These are phyloP conservation scores for Breynia disticha DNA, from an alignment of 441 rosid genomes.

Conservation along the genomic window DNA sequence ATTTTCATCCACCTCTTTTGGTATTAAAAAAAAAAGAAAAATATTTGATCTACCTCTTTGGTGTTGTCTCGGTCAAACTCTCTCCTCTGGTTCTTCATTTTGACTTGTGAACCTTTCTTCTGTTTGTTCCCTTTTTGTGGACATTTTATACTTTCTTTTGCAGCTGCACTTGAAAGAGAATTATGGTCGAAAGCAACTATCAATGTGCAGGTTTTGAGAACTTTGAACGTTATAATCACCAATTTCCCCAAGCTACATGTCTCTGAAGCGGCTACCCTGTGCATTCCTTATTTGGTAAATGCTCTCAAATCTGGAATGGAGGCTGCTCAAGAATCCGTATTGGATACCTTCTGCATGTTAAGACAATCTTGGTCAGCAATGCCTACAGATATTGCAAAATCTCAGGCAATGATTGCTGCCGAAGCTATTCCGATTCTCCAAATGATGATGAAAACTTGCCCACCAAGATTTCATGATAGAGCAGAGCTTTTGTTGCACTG, in stretches of 20 bases:
- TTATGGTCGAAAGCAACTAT: constrained; percentile 60
- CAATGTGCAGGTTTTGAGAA: constrained; percentile 69
- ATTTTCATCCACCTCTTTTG: too few species aligned
- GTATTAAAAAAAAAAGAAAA: too few species aligned
- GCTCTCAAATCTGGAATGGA: constrained; percentile 72
- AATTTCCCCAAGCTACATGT: constrained; percentile 78
- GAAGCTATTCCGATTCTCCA: constrained; percentile 81
- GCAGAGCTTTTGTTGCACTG: constrained; percentile 71
- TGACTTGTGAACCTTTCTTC: too few species aligned
- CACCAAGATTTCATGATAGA: constrained; percentile 66
- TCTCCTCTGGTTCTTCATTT: too few species aligned
- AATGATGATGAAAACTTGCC: constrained; percentile 66
- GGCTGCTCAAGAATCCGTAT: constrained; percentile 60
- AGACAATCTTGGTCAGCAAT: constrained; percentile 79
- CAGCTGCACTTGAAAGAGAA: constrained; percentile 93
- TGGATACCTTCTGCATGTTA: constrained; percentile 68
- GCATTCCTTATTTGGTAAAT: constrained; percentile 69
- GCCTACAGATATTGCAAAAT: constrained; percentile 58
- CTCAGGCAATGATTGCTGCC: constrained; percentile 73
- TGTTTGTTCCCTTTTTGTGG: too few species aligned
- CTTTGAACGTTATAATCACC: constrained; percentile 63
- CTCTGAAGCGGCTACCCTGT: constrained; percentile 78
- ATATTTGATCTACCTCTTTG: too few species aligned
- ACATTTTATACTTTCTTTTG: constrained; percentile 5
- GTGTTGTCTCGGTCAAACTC: too few species aligned